A percentile compares a stretch with the other conserved stretches of the same genome.
phyloP scores from a whole-genome alignment of 2,329 filamentous ascomycete genomes.

The Fusarium sublunatum region DNA sequence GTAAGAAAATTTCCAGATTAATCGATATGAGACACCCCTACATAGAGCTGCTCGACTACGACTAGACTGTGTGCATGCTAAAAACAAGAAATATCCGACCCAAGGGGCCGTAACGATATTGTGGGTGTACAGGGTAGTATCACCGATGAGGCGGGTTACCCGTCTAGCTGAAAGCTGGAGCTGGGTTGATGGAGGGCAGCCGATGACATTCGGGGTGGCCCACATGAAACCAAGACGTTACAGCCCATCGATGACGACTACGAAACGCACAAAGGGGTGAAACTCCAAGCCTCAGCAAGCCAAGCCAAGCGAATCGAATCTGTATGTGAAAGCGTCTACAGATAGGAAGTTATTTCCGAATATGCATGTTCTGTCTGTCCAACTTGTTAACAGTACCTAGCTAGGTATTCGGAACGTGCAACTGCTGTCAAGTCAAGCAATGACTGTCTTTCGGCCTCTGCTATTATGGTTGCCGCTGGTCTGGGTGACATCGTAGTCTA shows the following conservation, averaged over 20 bases:
- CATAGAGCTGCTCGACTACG: background rate
- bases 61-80: background rate
- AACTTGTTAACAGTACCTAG: no score
- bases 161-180: constrained; percentile 36
- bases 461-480: no score
- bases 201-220: constrained; percentile 38
- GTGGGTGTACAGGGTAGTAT: constrained; percentile 26
- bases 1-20: background rate
- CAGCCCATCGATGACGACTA: constrained; percentile 30
- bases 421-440: no score
- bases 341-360: constrained; percentile 1
- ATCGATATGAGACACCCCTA: constrained; percentile 2
- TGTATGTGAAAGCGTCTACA: background rate
- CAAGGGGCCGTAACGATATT: constrained; percentile 24
- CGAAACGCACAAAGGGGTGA: constrained; percentile 22
- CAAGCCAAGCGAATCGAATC: constrained; percentile 1
- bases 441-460: no score
- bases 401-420: no score
- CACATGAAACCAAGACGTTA: constrained; percentile 36
- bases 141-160: constrained; percentile 37
- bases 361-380: no score
- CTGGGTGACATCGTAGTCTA: background rate
- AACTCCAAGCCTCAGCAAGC: constrained; percentile 8
- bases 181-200: constrained; percentile 29
- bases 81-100: constrained; percentile 17